phyloP scores from a whole-genome alignment of 176 grass and related monocot species.

The Bromus sterilis region DNA sequence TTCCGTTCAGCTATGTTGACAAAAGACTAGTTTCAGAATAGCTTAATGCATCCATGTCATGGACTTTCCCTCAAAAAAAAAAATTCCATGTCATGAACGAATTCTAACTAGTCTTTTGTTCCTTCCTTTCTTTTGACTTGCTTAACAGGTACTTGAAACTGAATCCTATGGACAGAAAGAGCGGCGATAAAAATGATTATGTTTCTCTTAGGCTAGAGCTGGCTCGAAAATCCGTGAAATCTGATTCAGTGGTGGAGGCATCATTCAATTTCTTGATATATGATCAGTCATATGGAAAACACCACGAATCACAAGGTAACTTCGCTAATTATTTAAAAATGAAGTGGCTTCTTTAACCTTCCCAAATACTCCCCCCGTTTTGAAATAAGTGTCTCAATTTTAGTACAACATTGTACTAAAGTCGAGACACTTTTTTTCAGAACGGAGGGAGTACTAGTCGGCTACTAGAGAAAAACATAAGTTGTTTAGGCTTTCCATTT shows the following conservation, averaged over 20 bases:
- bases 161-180: conserved; percentile 25
- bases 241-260: not conserved
- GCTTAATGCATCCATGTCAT: not conserved
- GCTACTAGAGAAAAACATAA: too few species aligned
- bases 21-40: not conserved
- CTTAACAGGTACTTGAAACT: conserved; percentile 17
- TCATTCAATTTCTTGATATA: conserved; percentile 30
- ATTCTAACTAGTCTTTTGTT: not conserved
- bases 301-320: conserved; percentile 12
- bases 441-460: too few species aligned
- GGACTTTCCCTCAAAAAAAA: too few species aligned
- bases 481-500: not conserved
- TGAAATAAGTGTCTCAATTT: too few species aligned
- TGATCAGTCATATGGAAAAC: conserved; percentile 23
- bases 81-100: not conserved
- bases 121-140: not conserved
- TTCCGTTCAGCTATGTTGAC: too few species aligned
- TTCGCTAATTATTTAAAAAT: too few species aligned
- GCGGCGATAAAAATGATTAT: not conserved
- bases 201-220: conserved; percentile 17
- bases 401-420: too few species aligned
- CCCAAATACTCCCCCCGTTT: too few species aligned
- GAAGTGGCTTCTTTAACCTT: too few species aligned
- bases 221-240: not conserved
- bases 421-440: too few species aligned